Evolutionary conservation across 768 basidiomycete genomes (phyloP).

Genomic region (Suillus paluster): DNA sequence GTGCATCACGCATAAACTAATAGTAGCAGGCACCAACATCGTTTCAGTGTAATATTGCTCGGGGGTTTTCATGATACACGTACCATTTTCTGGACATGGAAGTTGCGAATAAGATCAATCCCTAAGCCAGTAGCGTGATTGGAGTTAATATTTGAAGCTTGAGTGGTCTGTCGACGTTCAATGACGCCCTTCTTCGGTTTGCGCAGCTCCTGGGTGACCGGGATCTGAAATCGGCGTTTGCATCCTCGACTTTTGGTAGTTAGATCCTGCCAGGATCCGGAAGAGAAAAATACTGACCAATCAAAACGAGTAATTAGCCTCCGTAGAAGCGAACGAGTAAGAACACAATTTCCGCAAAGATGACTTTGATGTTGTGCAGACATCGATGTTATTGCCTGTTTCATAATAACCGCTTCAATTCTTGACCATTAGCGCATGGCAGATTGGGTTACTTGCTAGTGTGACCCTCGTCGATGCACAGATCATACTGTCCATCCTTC

Average conservation of each 20-base stretch:
- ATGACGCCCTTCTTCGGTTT: no score
- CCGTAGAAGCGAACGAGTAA: constrained; percentile 20
- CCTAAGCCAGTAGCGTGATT: not conserved
- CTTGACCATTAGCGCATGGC: constrained; percentile 24
- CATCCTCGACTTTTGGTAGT: constrained; percentile 25
- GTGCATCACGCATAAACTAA: constrained; percentile 13
- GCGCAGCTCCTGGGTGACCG: not conserved
- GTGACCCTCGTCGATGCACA: constrained; percentile 28
- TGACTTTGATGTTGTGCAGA: constrained; percentile 16
- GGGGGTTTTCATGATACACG: not conserved
- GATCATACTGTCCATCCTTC: constrained; percentile 27
- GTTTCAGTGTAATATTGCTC: not conserved
- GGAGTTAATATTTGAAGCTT: not conserved
- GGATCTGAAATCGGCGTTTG: constrained; percentile 29
- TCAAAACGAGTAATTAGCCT: constrained; percentile 29
- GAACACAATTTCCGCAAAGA: constrained; percentile 22
- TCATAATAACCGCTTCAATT: constrained; percentile 27
- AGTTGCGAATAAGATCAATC: not conserved
- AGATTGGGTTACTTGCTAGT: constrained; percentile 25
- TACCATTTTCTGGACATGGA: not conserved
- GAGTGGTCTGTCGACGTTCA: not conserved
- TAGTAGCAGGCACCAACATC: not conserved
- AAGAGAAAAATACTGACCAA: constrained; percentile 17
- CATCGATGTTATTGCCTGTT: constrained; percentile 17
- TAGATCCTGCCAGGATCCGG: constrained; percentile 6